Base-by-base conservation (phyloP, 345 rosid genomes). In the Firmiana major region DNA sequence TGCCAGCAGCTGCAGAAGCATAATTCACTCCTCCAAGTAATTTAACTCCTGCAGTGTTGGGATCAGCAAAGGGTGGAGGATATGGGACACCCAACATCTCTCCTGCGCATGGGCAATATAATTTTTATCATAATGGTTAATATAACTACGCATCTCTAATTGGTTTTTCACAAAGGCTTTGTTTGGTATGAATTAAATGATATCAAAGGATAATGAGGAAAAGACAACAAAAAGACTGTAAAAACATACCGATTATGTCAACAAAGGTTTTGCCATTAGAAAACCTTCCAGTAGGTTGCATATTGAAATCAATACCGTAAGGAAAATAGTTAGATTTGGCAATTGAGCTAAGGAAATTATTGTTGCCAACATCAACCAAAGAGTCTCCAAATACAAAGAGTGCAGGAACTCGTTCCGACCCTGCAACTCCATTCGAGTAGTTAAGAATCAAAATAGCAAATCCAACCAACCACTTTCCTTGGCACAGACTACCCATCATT, bases 1-100 rank as follows among this genome's bases (percentile, higher is more conserved):
- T 91, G 31, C 99, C 99, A 2, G 91, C 98, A 36, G 97, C 98
- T 13, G 97, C 98, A 19, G 98, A 93, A 6, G 99, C 97, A 58
- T 90, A 90, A 79, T 96, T 92, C 63, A 93, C 85, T 42, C 98
- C 99, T 67, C 84, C 84, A 6, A 93, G 88, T 21, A 92, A 45
- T 82, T 84, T 87, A 15, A 36, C 54, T 66, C 95, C 98, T 21
- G 48, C 13, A 21, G 98, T 83, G 66, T 75, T 81, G 17, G 97
- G 94, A 83, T 93, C 89, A 4, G 97, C 90, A 78, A 83, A 91
- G 31, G 93, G 64, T 15, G 85, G 85, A 55, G 95, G 97, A 59
- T 88, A 80, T 3, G 94, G 85, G 51, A 92, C 77, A 36, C 94
- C 95, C 77, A 91, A 8, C 81, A 88, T 51, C 74, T 82, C 86